Conservation (phyloP, 768 basidiomycete genomes). For the Dentipellis sp. region DNA sequence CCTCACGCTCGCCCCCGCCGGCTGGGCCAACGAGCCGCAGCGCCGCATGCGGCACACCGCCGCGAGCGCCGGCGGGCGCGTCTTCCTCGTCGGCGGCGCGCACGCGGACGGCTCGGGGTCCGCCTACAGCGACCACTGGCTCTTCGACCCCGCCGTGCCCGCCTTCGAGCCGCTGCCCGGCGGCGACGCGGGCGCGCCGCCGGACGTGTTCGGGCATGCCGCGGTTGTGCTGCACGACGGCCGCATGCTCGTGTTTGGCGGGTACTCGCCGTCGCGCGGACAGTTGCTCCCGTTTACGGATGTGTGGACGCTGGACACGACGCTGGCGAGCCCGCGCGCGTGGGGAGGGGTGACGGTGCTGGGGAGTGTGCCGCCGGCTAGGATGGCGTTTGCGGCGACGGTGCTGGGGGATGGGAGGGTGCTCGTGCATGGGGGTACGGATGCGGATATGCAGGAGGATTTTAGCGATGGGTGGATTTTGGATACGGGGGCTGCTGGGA, state of each 20-base stretch:
- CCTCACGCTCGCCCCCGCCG: conserved; percentile 38
- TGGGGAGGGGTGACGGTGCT: conserved; percentile 44
- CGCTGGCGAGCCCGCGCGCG: conserved; percentile 23
- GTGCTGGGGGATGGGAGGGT: conserved; percentile 43
- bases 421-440: conserved; percentile 73
- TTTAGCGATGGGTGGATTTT: conserved; percentile 65
- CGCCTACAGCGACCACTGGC: conserved; percentile 54
- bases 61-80: conserved; percentile 36
- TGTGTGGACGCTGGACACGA: conserved; percentile 59
- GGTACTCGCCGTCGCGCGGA: conserved; percentile 41
- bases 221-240: conserved; percentile 65
- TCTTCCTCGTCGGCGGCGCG: conserved; percentile 75
- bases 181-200: conserved; percentile 45
- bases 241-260: conserved; percentile 66
- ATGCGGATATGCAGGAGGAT: conserved; percentile 39
- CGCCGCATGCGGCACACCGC: conserved; percentile 73
- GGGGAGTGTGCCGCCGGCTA: conserved; percentile 35
- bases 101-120: conserved; percentile 69
- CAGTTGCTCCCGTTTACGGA: conserved; percentile 45
- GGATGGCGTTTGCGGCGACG: conserved; percentile 53
- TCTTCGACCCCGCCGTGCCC: conserved; percentile 41
- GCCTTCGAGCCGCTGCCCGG: conserved; percentile 46
- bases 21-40: conserved; percentile 60
- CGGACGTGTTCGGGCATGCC: conserved; percentile 63
- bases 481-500: conserved; percentile 26